phyloP scores from a whole-genome alignment of 2,329 filamentous ascomycete genomes.

The Fragosphaeria purpurea region DNA sequence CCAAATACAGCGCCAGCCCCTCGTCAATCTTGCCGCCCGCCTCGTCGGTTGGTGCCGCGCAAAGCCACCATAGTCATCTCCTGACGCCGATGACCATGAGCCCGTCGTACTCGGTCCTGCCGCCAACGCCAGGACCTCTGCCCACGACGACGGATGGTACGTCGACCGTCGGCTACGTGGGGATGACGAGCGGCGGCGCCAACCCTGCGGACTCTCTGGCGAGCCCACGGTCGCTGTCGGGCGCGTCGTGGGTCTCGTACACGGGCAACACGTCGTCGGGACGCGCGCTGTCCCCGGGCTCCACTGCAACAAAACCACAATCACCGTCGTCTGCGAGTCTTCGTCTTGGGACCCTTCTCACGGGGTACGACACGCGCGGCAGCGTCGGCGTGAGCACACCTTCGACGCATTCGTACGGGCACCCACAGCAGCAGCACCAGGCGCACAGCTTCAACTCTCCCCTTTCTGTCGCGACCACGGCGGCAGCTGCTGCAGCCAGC shows the following conservation, averaged over 20 bases:
- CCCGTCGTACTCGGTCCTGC: constrained; percentile 32
- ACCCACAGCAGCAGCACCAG: constrained; percentile 16
- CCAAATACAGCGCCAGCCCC: constrained; percentile 68
- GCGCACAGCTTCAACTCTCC: constrained; percentile 12
- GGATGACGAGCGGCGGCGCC: constrained; percentile 22
- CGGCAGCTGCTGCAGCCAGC: not conserved
- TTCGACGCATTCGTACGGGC: constrained; percentile 6
- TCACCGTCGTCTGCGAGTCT: constrained; percentile 23
- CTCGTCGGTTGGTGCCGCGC: constrained; percentile 10
- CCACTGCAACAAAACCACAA: constrained; percentile 23
- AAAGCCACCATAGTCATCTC: constrained; percentile 24
- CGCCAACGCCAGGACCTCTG: constrained; percentile 33
- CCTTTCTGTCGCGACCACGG: constrained; percentile 4
- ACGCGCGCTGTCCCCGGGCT: constrained; percentile 34
- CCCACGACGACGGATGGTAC: constrained; percentile 26
- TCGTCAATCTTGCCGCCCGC: constrained; percentile 25
- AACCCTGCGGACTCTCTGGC: constrained; percentile 39
- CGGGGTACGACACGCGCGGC: constrained; percentile 25
- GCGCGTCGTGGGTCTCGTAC: constrained; percentile 33
- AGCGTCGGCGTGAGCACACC: not conserved
- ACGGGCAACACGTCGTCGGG: constrained; percentile 15
- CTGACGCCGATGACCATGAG: constrained; percentile 28
- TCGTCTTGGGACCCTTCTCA: constrained; percentile 26
- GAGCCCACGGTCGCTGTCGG: constrained; percentile 42
- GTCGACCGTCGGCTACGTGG: constrained; percentile 28